Evolutionary conservation across 179 eudicot genomes (phyloP), one percentile per base, ranked within the genome.

Genomic region (Heliamphora pulchella): DNA sequence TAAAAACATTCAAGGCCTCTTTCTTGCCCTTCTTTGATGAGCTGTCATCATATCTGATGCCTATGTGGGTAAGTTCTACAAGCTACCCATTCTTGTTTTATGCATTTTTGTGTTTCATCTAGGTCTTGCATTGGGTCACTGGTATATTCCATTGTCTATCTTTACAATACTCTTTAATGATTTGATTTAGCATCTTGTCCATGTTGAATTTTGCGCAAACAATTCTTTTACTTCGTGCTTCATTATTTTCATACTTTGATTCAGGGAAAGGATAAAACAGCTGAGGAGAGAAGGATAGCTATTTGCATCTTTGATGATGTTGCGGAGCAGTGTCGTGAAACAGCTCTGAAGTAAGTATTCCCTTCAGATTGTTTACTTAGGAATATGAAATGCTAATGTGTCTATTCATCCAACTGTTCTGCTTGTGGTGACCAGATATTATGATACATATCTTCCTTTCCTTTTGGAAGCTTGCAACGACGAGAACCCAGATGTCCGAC

Each of bases 281-380:
- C 93, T 63, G 99, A 92, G 83, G 98, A 96, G 85, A 87, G 99
- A 82, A 91, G 99, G 83, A 94, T 96, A 81, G 98, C 99, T 8
- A 96, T 96, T 80, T 96, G 99, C 83, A 94, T 96, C 15, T 96
- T 96, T 86, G 99, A 96, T 83, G 99, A 96, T 89, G 93, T 96
- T 59, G 99, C 94, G 9, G 99, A 96, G 85, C 97, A 96, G 82
- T 93, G 98, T 83, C 93, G 90, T 78, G 98, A 95, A 89, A 82
- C 96, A 80, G 98, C 98, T 81, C 84, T 91, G 9, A 95, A 89
- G 98, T 93, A 86, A 71, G 88, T 63, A 58, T 68, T 59, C n/a
- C 3, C 64, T 57, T 68, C 11, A 76, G n/a, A 44, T 6, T 63
- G n/a, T 82, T 61, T 77, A 18, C 31, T 77, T 17, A n/a, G 47